These are phyloP conservation scores for Mucor sp. DNA, from an alignment of 371 early-diverging fungal species.

Conservation along the genomic window DNA sequence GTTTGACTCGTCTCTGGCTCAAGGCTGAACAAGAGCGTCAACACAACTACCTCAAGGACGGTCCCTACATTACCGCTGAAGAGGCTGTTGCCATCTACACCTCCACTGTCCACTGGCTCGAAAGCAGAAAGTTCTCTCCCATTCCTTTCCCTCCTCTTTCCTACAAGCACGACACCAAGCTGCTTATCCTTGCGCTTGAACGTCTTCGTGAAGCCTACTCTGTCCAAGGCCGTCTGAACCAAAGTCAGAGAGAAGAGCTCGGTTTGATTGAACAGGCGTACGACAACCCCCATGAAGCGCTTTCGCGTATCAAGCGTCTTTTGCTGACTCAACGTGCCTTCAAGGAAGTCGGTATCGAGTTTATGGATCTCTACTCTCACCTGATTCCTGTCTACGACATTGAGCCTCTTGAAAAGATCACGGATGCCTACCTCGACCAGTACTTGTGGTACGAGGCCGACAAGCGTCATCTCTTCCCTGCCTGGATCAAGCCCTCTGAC, in stretches of 20 bases:
- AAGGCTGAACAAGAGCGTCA: constrained; percentile 99
- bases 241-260: constrained; percentile 96
- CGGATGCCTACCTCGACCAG: constrained; percentile 98
- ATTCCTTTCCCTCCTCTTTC: constrained; percentile 99
- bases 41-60: constrained; percentile 98
- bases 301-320: constrained; percentile 95
- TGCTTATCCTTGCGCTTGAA: constrained; percentile 95
- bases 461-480: constrained; percentile 87
- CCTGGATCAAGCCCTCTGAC: constrained; percentile 98
- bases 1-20: constrained; percentile 97
- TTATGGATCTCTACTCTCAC: constrained; percentile 97
- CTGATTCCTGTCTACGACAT: constrained; percentile 97
- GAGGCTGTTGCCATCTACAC: constrained; percentile 98
- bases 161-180: constrained; percentile 98
- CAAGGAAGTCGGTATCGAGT: constrained; percentile 99
- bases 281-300: constrained; percentile 95
- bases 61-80: constrained; percentile 96
- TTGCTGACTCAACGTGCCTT: constrained; percentile 98
- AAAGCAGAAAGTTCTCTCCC: constrained; percentile 95
- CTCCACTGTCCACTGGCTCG: constrained; percentile 98
- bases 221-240: constrained; percentile 95
- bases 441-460: constrained; percentile 99
- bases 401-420: constrained; percentile 98
- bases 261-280: constrained; percentile 98
- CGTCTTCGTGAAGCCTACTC: constrained; percentile 94